Base-by-base conservation (phyloP, 2,329 filamentous ascomycete species). In the Claviceps monticola region DNA sequence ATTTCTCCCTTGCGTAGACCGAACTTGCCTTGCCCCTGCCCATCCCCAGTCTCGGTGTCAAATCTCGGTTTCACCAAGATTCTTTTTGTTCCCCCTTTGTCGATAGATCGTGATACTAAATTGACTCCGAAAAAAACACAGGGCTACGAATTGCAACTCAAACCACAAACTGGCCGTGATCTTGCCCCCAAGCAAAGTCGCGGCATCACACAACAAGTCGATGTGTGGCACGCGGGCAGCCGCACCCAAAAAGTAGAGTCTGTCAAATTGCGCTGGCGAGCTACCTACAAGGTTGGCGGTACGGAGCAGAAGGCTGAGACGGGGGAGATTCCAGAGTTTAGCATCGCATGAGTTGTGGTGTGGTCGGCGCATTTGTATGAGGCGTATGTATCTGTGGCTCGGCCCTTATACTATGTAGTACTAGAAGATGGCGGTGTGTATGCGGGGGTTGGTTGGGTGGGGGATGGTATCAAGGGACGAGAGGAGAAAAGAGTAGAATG, bases 191-290 rank as follows among this genome's bases (percentile, higher is more conserved):
- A 88, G 62, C 80, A 83, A 64, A 79, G 78, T 60, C 70, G 72
- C 16, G 90, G 89, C 29, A 83, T 98, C 50, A 86, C 82, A 38
- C 93, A 97, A 68, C 77, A 81, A 17, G 88, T 96, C 56, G 74
- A 83, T 46, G 73, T 97, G 26, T 78, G 71, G 69, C 81, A 88
- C 58, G 83, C 88, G 1, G 83, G 88, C 1, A 81, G 88, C 59
- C 71, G 70, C 56, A 74, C 58, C 23, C 68, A 80, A 44, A 86
- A 84, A 62, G 93, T 93, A 1, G 82, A 80, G 52, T 77, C 74
- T n/a, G 83, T 94, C 55, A 95, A 94, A 71, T 79, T 98, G 69
- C 76, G 93, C 56, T 98, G 90, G 87, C 87, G 88, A 60, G 81
- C 87, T 26, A 80, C 84, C 5, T 97, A 96, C 68, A 80, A 78